A percentile compares a stretch with the other conserved stretches of the same genome.
Evolutionary conservation across 306 rosid species (phyloP).

Genomic region (Begonia fuchsioides): DNA sequence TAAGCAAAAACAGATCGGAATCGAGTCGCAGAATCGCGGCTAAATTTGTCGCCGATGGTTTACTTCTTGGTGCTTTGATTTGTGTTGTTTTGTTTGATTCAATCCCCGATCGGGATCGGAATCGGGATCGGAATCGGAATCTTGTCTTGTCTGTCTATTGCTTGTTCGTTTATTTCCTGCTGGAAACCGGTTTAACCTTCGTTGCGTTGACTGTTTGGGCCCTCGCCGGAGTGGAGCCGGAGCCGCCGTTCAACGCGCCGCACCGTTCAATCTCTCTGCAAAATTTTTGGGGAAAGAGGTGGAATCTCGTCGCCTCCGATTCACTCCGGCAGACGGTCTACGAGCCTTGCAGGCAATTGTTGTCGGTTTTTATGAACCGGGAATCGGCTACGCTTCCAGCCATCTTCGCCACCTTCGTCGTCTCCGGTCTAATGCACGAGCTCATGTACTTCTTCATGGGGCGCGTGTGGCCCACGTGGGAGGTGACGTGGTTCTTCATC

Average conservation of each 20-base stretch:
- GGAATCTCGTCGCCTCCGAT: slow-evolving; percentile 54
- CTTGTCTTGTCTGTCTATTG: slow-evolving; percentile 18
- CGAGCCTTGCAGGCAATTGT: slow-evolving; percentile 19
- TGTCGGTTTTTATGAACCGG: slow-evolving; percentile 5
- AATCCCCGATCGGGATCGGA: slow-evolving; percentile 23
- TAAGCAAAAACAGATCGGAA: slow-evolving; percentile 9
- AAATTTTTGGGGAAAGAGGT: slow-evolving; percentile 66
- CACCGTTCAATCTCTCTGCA: slow-evolving; percentile 47
- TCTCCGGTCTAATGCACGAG: slow-evolving; percentile 65
- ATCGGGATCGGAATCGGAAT: slow-evolving; percentile 32
- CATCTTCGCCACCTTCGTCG: slow-evolving; percentile 23
- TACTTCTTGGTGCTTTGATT: slow-evolving; percentile 15
- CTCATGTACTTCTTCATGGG: slow-evolving; percentile 38
- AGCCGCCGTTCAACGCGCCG: slow-evolving; percentile 54
- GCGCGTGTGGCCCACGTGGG: slow-evolving; percentile 34
- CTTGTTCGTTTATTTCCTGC: slow-evolving; percentile 30
- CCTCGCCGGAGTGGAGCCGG: slow-evolving; percentile 30
- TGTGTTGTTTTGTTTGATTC: slow-evolving; percentile 15
- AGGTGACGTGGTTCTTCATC: slow-evolving; percentile 42
- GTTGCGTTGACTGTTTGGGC: slow-evolving; percentile 22
- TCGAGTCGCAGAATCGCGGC: slow-evolving; percentile 1
- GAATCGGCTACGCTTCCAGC: slow-evolving; percentile 33
- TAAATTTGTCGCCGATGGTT: slow-evolving; percentile 18
- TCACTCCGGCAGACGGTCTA: slow-evolving; percentile 42
- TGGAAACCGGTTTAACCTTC: slow-evolving; percentile 27